phyloP scores from a whole-genome alignment of 2,329 filamentous ascomycete species.

The Huntiella bhutanensis region DNA sequence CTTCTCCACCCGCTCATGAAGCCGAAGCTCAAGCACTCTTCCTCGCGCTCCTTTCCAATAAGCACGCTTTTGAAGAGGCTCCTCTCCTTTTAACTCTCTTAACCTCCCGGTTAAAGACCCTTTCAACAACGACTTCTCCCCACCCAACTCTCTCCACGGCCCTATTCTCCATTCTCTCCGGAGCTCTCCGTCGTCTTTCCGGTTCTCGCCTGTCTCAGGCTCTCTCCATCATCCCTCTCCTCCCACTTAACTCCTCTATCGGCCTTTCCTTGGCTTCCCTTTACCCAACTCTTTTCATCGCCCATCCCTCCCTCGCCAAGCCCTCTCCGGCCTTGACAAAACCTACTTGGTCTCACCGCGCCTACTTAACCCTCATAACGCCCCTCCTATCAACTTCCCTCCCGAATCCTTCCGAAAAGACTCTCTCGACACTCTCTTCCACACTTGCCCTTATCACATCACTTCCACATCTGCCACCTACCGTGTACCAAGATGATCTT shows the following conservation, averaged over 20 bases:
- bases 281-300: conserved; percentile 24
- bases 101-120: conserved; percentile 11
- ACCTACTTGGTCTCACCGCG: conserved; percentile 29
- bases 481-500: conserved; percentile 33
- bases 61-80: conserved; percentile 22
- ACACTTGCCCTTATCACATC: conserved; percentile 30
- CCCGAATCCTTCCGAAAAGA: conserved; percentile 17
- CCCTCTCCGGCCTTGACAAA: conserved; percentile 26
- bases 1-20: conserved; percentile 17
- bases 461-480: conserved; percentile 29
- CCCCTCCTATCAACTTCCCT: conserved; percentile 27
- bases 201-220: conserved; percentile 19
- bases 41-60: conserved; percentile 26
- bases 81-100: conserved; percentile 11
- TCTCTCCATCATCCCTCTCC: conserved; percentile 20
- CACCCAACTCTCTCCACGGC: conserved; percentile 3
- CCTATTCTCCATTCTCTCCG: conserved; percentile 17
- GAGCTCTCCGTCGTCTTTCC: conserved; percentile 21
- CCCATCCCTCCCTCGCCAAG: conserved; percentile 21
- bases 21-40: conserved; percentile 15
- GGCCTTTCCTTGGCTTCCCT: conserved; percentile 24
- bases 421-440: conserved; percentile 20
- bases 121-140: conserved; percentile 2
- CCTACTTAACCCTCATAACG: conserved; percentile 27
- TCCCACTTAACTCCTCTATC: conserved; percentile 16